Evolutionary conservation across 75 land plant species (phyloP).

Genomic region (Ceratopteris richardii): DNA sequence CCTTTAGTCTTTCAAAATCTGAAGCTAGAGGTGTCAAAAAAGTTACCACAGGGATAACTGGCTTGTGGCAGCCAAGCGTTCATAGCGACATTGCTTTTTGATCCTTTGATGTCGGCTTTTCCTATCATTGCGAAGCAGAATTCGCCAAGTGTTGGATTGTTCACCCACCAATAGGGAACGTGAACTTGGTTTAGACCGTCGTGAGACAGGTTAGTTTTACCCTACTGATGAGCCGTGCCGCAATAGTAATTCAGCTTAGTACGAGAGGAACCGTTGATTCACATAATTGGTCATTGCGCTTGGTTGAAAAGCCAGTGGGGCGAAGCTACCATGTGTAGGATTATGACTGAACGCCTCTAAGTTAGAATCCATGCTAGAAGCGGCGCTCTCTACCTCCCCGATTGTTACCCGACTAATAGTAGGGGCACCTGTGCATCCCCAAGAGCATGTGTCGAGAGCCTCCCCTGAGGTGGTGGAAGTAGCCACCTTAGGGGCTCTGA

Average conservation of each 20-base stretch:
- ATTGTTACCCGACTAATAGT: conserved; percentile 22
- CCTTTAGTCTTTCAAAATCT: conserved; percentile 31
- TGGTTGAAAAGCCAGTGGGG: conserved; percentile 57
- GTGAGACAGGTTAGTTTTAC: conserved; percentile 65
- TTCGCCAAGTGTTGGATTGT: conserved; percentile 51
- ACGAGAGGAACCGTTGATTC: conserved; percentile 65
- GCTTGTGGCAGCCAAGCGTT: conserved; percentile 40
- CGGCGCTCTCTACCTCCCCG: conserved; percentile 32
- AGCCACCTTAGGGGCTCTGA: too few relatives aligned
- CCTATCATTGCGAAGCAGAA: conserved; percentile 46
- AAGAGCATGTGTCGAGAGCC: conserved; percentile 17
- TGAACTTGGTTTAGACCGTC: conserved; percentile 57
- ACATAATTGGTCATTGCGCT: conserved; percentile 46
- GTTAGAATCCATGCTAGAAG: conserved; percentile 51
- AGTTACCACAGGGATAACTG: conserved; percentile 37
- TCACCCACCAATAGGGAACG: conserved; percentile 57
- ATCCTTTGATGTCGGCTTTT: conserved; percentile 49
- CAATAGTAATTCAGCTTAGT: conserved; percentile 71
- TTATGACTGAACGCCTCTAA: conserved; percentile 63
- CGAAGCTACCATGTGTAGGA: conserved; percentile 54
- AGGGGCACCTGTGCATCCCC: conserved; percentile 19
- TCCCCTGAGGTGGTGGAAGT: conserved; percentile 5
- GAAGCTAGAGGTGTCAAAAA: conserved; percentile 49
- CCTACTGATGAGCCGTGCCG: conserved; percentile 46
- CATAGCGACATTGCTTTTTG: conserved; percentile 34